Evolutionary conservation across 2,329 filamentous ascomycete genomes (phyloP).

Genomic region (Alternaria rosae): DNA sequence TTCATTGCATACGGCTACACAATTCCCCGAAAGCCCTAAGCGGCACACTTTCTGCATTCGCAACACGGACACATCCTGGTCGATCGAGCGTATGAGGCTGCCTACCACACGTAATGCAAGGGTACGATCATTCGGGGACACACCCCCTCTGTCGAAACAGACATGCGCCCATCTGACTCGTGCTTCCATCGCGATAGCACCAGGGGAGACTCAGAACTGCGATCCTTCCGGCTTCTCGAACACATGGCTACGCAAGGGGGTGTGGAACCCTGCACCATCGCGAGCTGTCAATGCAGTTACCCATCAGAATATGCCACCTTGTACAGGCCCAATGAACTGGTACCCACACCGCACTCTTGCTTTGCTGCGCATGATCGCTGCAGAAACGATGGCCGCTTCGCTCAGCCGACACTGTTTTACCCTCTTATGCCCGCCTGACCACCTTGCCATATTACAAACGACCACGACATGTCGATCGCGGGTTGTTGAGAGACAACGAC

Average conservation of each 20-base stretch:
- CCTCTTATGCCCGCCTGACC: neutral
- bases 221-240: constrained; percentile 12
- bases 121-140: neutral
- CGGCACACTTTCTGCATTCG: neutral
- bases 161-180: neutral
- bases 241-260: constrained; percentile 12
- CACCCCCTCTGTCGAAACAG: neutral
- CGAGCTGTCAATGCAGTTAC: constrained; percentile 19
- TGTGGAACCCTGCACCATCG: constrained; percentile 18
- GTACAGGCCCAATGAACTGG: constrained; percentile 5
- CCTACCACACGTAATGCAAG: constrained; percentile 1
- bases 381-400: constrained; percentile 10
- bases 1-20: neutral
- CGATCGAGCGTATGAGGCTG: neutral
- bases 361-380: constrained; percentile 6
- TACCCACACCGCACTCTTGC: constrained; percentile 1
- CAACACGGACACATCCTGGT: neutral
- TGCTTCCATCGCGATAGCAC: neutral
- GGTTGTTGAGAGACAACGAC: neutral
- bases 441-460: neutral
- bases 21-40: neutral
- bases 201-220: neutral
- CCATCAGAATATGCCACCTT: constrained; percentile 14
- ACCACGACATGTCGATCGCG: constrained; percentile 3
- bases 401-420: constrained; percentile 4